These are phyloP conservation scores for Aspergillus quadricinctus DNA, from an alignment of 2,329 filamentous ascomycete species.

Conservation along the genomic window DNA sequence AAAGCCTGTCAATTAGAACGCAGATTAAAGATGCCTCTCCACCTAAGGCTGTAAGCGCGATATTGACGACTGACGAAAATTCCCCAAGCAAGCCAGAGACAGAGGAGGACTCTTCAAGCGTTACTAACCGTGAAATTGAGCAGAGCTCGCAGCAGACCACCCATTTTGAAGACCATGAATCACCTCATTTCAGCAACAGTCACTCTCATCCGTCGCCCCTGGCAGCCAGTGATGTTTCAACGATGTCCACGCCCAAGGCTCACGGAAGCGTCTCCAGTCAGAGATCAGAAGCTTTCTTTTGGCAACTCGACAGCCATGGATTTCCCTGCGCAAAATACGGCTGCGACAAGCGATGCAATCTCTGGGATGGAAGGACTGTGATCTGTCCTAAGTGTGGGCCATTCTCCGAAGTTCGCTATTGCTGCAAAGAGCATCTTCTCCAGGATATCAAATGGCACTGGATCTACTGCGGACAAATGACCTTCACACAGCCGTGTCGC, in stretches of 20 bases:
- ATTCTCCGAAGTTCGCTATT: slow-evolving; percentile 36
- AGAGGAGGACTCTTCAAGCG: neutral
- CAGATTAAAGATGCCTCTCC: slow-evolving; percentile 4
- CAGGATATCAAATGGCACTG: slow-evolving; percentile 35
- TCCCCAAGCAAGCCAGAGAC: neutral
- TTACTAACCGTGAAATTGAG: neutral
- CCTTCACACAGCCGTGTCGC: slow-evolving; percentile 19
- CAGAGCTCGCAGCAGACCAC: neutral
- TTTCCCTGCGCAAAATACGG: slow-evolving; percentile 34
- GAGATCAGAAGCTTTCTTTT: slow-evolving; percentile 21
- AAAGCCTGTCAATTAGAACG: neutral
- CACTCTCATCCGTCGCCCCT: slow-evolving; percentile 4
- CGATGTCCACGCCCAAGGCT: slow-evolving; percentile 14
- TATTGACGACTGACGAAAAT: slow-evolving; percentile 3
- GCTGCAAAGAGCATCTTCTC: slow-evolving; percentile 32
- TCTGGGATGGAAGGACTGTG: slow-evolving; percentile 26
- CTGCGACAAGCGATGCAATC: slow-evolving; percentile 28
- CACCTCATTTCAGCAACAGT: neutral
- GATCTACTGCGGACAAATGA: slow-evolving; percentile 17
- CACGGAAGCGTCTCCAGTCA: slow-evolving; percentile 1
- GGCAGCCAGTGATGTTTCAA: neutral
- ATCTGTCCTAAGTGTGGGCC: slow-evolving; percentile 41
- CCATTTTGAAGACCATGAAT: neutral
- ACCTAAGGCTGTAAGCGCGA: slow-evolving; percentile 7
- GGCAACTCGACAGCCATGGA: slow-evolving; percentile 48